A percentile compares a stretch with the other conserved stretches of the same genome.
Conservation (phyloP, 371 early-diverging fungal species). For the Sporodiniella umbellata region DNA sequence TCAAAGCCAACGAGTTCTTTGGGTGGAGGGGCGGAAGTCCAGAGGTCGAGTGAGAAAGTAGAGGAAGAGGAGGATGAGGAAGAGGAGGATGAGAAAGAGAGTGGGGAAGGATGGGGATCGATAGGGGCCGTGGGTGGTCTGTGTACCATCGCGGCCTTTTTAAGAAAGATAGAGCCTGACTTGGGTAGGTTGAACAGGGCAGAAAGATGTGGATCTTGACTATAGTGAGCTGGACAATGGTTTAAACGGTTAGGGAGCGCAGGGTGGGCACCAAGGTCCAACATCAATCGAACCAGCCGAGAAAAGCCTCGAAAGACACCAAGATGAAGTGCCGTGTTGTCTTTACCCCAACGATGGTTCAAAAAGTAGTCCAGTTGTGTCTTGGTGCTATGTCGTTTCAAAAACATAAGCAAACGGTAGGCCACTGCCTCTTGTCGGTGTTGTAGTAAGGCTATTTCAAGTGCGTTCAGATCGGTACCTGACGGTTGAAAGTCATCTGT, state of each 20-base stretch:
- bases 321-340: slow-evolving; percentile 34
- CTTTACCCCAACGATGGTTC: slow-evolving; percentile 32
- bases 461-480: slow-evolving; percentile 24
- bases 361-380: slow-evolving; percentile 20
- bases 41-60: too few species aligned
- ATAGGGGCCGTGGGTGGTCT: neutral
- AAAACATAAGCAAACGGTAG: slow-evolving; percentile 3
- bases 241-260: slow-evolving; percentile 20
- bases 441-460: slow-evolving; percentile 20
- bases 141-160: slow-evolving; percentile 5
- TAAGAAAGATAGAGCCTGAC: slow-evolving; percentile 7
- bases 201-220: slow-evolving; percentile 20
- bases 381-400: slow-evolving; percentile 16
- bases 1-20: too few species aligned
- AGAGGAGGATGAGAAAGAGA: too few species aligned
- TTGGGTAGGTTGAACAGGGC: slow-evolving; percentile 2
- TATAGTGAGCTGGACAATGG: too few species aligned
- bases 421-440: slow-evolving; percentile 20
- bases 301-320: slow-evolving; percentile 40
- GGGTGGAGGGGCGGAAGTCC: slow-evolving; percentile 1
- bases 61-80: slow-evolving; percentile 22
- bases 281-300: slow-evolving; percentile 35
- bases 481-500: slow-evolving; percentile 19
- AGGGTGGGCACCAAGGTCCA: slow-evolving; percentile 37
- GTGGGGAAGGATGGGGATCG: slow-evolving; percentile 6